Evolutionary conservation across 2,329 filamentous ascomycete species (phyloP).

Genomic region (Diaporthe citri): DNA sequence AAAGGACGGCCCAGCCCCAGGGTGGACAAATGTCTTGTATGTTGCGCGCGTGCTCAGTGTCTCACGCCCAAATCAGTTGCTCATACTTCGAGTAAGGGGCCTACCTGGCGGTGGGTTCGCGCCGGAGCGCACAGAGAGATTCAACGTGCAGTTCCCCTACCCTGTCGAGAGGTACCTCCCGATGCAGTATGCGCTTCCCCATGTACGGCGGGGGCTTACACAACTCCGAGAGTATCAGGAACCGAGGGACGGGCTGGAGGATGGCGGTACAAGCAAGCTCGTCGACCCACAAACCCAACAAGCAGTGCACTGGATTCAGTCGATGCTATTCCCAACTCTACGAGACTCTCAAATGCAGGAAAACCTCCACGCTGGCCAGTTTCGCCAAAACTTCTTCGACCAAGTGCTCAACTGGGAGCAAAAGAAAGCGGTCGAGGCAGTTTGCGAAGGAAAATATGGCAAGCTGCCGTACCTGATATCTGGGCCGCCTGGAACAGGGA

Average conservation of each 20-base stretch:
- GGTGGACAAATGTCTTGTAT: conserved; percentile 42
- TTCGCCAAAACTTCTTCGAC: conserved; percentile 40
- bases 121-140: conserved; percentile 32
- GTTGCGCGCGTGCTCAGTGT: conserved; percentile 43
- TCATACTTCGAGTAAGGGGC: conserved; percentile 40
- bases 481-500: conserved; percentile 45
- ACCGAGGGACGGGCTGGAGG: background rate
- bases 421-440: conserved; percentile 43
- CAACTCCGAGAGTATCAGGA: conserved; percentile 5
- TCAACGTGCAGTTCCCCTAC: conserved; percentile 43
- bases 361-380: conserved; percentile 38
- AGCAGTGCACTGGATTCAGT: conserved; percentile 40
- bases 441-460: conserved; percentile 43
- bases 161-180: conserved; percentile 36
- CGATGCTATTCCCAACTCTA: conserved; percentile 44
- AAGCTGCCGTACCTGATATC: conserved; percentile 46
- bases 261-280: background rate
- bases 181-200: conserved; percentile 39
- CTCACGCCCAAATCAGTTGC: conserved; percentile 38
- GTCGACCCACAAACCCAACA: background rate
- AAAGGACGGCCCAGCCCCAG: conserved; percentile 14
- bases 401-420: conserved; percentile 43
- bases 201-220: conserved; percentile 38
- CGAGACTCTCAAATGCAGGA: conserved; percentile 42
- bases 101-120: conserved; percentile 19